Percentiles rank a stretch among this genome's conserved stretches.
Conservation (phyloP, 768 basidiomycete genomes). For the Pluteus cervinus region DNA sequence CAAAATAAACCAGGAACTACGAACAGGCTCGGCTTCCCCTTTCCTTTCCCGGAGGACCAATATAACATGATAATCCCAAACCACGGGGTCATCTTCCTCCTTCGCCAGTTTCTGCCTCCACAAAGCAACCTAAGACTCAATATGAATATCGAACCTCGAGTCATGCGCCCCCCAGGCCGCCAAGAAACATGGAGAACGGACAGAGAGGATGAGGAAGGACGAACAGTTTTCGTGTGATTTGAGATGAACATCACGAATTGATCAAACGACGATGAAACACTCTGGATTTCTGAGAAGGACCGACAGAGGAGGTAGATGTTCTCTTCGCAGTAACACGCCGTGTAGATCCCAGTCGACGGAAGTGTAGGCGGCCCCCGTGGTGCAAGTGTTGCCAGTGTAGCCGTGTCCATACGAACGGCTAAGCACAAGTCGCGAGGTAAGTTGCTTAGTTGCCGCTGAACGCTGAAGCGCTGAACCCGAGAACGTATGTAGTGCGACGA, state of each 20-base stretch:
- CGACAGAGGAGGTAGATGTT: conserved; percentile 59
- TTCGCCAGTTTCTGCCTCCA: conserved; percentile 50
- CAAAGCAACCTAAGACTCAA: conserved; percentile 49
- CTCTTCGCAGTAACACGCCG: conserved; percentile 66
- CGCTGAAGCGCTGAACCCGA: too few species aligned
- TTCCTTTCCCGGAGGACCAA: conserved; percentile 35
- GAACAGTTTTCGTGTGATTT: conserved; percentile 52
- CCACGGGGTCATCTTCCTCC: conserved; percentile 30
- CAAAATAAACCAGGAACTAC: background rate
- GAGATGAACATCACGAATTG: conserved; percentile 59
- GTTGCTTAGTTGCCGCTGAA: too few species aligned
- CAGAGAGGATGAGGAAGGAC: too few species aligned
- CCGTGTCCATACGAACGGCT: too few species aligned
- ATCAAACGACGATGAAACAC: conserved; percentile 35
- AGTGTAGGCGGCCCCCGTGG: conserved; percentile 27
- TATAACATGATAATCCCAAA: conserved; percentile 78
- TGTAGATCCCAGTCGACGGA: conserved; percentile 42
- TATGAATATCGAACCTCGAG: too few species aligned
- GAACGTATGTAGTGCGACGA: too few species aligned
- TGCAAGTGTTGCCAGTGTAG: too few species aligned
- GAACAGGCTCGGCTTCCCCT: conserved; percentile 1
- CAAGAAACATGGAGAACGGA: too few species aligned
- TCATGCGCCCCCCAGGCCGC: too few species aligned
- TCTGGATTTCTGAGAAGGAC: conserved; percentile 27
- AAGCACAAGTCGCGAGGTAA: conserved; percentile 1